Evolutionary conservation across 208 protist species (phyloP).

Genomic region (Leishmania gerbilli): DNA sequence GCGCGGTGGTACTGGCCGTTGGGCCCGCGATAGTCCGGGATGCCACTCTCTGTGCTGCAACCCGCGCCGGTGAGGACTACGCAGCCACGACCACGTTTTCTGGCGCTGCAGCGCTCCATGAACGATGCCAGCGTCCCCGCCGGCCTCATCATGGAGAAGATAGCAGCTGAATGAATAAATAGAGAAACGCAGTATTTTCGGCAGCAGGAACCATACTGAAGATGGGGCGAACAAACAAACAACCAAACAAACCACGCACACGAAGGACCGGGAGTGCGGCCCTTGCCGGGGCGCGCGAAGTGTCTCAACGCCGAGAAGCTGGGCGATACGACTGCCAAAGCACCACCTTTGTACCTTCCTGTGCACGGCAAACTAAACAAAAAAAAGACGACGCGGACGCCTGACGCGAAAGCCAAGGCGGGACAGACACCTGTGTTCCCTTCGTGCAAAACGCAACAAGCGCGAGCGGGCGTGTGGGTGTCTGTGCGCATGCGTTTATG

Average conservation of each 20-base stretch:
- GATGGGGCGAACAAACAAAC: neutral
- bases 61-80: conserved; percentile 79
- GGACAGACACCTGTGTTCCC: neutral
- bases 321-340: neutral
- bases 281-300: neutral
- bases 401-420: neutral
- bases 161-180: neutral
- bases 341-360: neutral
- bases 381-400: neutral
- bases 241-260: neutral
- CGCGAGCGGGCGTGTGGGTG: neutral
- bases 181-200: neutral
- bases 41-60: conserved; percentile 86
- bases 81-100: conserved; percentile 13
- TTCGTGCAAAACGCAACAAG: neutral
- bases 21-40: conserved; percentile 80
- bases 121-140: conserved; percentile 32
- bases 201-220: neutral
- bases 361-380: neutral
- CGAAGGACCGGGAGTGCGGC: neutral
- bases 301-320: neutral
- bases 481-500: neutral
- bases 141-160: conserved; percentile 11
- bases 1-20: conserved; percentile 64
- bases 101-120: conserved; percentile 18